phyloP scores from a whole-genome alignment of 345 rosid genomes.

The Leavenworthia alabamica region DNA sequence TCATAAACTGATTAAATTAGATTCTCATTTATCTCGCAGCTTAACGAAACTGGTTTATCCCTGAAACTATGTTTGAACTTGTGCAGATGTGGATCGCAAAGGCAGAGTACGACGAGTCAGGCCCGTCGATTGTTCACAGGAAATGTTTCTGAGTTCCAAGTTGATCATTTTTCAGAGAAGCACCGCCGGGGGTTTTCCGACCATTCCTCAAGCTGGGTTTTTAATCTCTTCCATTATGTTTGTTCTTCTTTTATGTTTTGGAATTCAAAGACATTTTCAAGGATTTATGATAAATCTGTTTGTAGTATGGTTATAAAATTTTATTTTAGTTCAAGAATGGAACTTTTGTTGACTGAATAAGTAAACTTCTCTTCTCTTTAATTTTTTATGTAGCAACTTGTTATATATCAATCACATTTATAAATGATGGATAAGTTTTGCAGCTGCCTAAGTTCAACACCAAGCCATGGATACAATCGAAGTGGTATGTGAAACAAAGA shows the following conservation, averaged over 20 bases:
- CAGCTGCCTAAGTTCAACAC: not conserved
- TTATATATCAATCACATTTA: not conserved
- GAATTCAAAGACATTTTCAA: constrained; percentile 4
- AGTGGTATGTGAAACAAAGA: not conserved
- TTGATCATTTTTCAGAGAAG: constrained; percentile 16
- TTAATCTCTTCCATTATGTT: constrained; percentile 9
- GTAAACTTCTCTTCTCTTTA: constrained; percentile 1
- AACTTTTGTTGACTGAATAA: constrained; percentile 21
- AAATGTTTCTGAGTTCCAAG: constrained; percentile 66
- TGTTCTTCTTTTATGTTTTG: constrained; percentile 7
- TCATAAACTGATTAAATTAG: not conserved
- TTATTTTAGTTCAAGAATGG: not conserved
- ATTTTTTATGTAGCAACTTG: constrained; percentile 1
- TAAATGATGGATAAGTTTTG: not conserved
- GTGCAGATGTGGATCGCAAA: constrained; percentile 92
- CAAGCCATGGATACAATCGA: not conserved
- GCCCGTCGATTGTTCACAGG: constrained; percentile 90
- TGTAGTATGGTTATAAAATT: constrained; percentile 12
- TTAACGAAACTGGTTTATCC: not conserved
- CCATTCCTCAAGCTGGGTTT: constrained; percentile 12
- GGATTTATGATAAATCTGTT: constrained; percentile 11
- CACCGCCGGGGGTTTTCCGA: not conserved
- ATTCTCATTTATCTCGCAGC: not conserved
- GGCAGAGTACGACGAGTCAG: constrained; percentile 91
- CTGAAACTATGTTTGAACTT: not conserved